Evolutionary conservation across 2,329 filamentous ascomycete genomes (phyloP), one percentile per base, ranked within the genome.

Genomic region (Corniculantispora saksenae): DNA sequence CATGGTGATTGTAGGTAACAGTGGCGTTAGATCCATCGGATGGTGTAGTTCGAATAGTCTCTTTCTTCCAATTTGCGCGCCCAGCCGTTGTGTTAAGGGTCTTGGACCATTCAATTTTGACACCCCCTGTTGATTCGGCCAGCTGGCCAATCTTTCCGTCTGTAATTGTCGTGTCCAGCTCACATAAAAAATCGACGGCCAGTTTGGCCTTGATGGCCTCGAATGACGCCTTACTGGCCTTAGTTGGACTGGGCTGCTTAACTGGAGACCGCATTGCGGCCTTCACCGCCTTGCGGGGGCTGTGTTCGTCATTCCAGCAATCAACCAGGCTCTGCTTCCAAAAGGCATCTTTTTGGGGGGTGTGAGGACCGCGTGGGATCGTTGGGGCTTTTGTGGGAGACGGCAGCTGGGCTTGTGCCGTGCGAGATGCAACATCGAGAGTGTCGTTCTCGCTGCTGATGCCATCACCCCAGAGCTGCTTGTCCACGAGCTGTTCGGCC

Each of bases 1-100:
- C 93, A 75, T 94, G 88, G 69, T 86, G 83, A 21, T 79, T 78
- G 69, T 83, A 74, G 15, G 70, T 74, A 40, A 73, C 68, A 12
- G 69, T 73, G 2, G 72, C 69, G 19, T 71, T 71, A 13, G 69
- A 67, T 19, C 70, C 72, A 23, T 70, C 73, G 1, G 62, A 61
- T 32, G 69, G 59, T 61, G 72, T 74, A 59, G 73, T 74, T 68
- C 77, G 79, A 17, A 83, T 75, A 15, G 82, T 84, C 71, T 89
- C 88, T 25, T 86, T 83, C 69, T 84, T 87, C 90, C 90, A 93
- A 70, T 86, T 89, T 32, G 91, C 91, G 48, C 90, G 84, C 0
- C 92, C 92, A 17, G 92, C 92, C 0, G 92, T 94, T 1, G 90
- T 91, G 73, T 90, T 91, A 60, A 95, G 85, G n/a, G 86, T 92